These are phyloP conservation scores for Coprinopsis strossmayeri DNA, from an alignment of 768 basidiomycete species.

Conservation along the genomic window DNA sequence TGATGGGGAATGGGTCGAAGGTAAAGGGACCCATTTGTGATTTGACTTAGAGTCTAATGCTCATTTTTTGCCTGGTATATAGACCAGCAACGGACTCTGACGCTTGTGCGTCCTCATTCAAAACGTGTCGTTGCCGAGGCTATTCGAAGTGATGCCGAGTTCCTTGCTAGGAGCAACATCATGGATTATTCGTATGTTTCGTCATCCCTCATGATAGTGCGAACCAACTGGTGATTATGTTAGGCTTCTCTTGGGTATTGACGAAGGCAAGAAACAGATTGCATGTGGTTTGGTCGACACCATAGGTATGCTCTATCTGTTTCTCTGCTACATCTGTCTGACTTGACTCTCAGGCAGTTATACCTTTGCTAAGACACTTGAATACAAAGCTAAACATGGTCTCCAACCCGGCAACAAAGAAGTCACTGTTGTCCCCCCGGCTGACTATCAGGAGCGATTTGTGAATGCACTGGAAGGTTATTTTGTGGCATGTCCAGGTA, in stretches of 20 bases:
- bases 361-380: slow-evolving; percentile 80
- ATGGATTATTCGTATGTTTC: slow-evolving; percentile 78
- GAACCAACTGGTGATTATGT: not conserved
- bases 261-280: slow-evolving; percentile 59
- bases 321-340: not conserved
- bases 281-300: slow-evolving; percentile 80
- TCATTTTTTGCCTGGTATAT: not conserved
- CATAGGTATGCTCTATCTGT: slow-evolving; percentile 41
- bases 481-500: slow-evolving; percentile 73
- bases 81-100: slow-evolving; percentile 62
- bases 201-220: not conserved
- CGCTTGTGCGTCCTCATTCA: slow-evolving; percentile 65
- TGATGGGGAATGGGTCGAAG: slow-evolving; percentile 85
- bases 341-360: slow-evolving; percentile 55
- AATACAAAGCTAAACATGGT: slow-evolving; percentile 80
- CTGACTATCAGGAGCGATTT: slow-evolving; percentile 76
- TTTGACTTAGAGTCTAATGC: too few species aligned
- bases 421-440: slow-evolving; percentile 74
- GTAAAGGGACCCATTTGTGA: too few species aligned
- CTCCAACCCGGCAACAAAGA: slow-evolving; percentile 60
- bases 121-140: slow-evolving; percentile 68
- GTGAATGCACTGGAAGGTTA: slow-evolving; percentile 66
- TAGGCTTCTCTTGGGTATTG: slow-evolving; percentile 69
- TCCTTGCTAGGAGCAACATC: slow-evolving; percentile 67
- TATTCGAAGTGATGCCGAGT: slow-evolving; percentile 64